These are phyloP conservation scores for Boletus insuetus DNA, from an alignment of 768 basidiomycete species.

Conservation along the genomic window DNA sequence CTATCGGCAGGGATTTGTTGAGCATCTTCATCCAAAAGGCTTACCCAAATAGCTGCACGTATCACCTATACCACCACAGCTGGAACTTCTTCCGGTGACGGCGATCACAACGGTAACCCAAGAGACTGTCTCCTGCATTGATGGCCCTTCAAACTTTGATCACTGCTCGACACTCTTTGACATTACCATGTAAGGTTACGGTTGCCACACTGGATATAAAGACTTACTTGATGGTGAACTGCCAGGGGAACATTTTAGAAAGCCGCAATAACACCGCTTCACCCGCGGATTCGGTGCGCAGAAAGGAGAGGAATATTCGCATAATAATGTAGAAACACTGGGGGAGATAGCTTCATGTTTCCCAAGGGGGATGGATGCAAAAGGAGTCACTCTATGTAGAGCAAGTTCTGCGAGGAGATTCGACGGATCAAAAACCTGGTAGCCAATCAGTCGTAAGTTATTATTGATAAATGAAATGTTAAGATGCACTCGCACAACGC, in stretches of 20 bases:
- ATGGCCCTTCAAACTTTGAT: neutral
- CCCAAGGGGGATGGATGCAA: slow-evolving; percentile 2
- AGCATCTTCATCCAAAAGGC: neutral
- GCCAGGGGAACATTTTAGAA: neutral
- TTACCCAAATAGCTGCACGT: neutral
- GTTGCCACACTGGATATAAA: neutral
- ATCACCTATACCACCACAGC: neutral
- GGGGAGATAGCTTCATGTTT: neutral
- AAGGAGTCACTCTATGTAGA: neutral
- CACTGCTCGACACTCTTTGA: neutral
- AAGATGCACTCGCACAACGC: neutral
- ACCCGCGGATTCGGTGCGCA: slow-evolving; percentile 5
- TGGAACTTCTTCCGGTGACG: neutral
- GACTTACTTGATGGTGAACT: neutral
- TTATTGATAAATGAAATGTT: neutral
- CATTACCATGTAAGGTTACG: neutral
- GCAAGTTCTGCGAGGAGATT: neutral
- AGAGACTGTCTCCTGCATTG: neutral
- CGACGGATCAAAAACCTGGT: neutral
- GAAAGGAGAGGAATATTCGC: neutral
- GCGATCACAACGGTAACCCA: neutral
- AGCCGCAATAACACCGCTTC: slow-evolving; percentile 7
- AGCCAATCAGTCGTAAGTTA: neutral
- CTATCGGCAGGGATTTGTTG: neutral
- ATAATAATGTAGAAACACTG: neutral